phyloP scores from a whole-genome alignment of 2,329 filamentous ascomycete genomes.

The Aspergillus sp. region DNA sequence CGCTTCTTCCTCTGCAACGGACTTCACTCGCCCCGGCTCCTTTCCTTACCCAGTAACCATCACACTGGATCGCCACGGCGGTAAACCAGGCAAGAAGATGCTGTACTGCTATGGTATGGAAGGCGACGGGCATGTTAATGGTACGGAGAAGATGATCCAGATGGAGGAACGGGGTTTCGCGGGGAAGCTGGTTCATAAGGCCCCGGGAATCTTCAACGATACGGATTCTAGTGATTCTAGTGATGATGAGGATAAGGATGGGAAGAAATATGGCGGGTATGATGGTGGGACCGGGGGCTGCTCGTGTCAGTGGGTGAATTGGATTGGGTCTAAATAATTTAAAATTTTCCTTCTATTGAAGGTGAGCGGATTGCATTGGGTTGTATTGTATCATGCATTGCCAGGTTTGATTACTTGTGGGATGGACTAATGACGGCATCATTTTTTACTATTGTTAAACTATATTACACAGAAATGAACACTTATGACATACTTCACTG shows the following conservation, averaged over 20 bases:
- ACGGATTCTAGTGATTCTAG: background rate
- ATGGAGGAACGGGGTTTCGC: slow-evolving; percentile 54
- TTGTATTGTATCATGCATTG: background rate
- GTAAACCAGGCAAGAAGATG: slow-evolving; percentile 53
- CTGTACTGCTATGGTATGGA: slow-evolving; percentile 62
- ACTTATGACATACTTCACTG: background rate
- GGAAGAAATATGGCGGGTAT: slow-evolving; percentile 43
- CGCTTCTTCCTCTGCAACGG: slow-evolving; percentile 36
- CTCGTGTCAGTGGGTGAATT: slow-evolving; percentile 61
- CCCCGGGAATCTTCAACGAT: slow-evolving; percentile 44
- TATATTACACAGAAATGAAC: background rate
- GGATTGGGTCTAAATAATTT: slow-evolving; percentile 21
- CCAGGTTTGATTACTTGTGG: background rate
- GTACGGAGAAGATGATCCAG: slow-evolving; percentile 47
- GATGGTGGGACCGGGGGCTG: slow-evolving; percentile 63
- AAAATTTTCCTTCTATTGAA: background rate
- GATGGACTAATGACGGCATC: background rate
- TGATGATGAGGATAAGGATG: slow-evolving; percentile 22
- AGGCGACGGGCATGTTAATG: slow-evolving; percentile 46
- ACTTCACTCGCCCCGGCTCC: slow-evolving; percentile 54
- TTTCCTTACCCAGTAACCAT: slow-evolving; percentile 64
- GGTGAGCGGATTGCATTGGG: background rate
- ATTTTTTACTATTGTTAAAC: background rate
- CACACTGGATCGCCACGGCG: slow-evolving; percentile 61
- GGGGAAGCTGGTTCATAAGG: slow-evolving; percentile 53